Percentiles rank a stretch among this genome's conserved stretches.
Conservation (phyloP, 805 yeast species). For the Pichia manshurica region DNA sequence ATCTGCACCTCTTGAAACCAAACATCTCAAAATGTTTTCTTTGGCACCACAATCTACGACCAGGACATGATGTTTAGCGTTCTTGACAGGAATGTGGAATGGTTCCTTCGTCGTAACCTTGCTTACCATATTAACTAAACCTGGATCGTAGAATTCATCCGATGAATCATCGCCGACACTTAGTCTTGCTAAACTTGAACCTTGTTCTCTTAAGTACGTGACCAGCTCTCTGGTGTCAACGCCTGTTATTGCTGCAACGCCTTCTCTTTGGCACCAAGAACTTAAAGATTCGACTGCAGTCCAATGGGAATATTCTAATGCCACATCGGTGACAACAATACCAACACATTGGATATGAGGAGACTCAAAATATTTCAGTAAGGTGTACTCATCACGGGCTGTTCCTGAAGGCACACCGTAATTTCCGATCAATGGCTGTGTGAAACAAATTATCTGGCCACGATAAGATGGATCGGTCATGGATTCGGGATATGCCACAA, state of each 20-base stretch:
- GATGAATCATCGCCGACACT: slow-evolving; percentile 88
- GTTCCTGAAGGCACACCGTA: slow-evolving; percentile 93
- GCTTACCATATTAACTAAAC: slow-evolving; percentile 81
- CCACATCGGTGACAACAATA: slow-evolving; percentile 92
- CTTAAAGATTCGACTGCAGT: slow-evolving; percentile 95
- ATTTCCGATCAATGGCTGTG: slow-evolving; percentile 96
- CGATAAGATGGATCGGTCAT: slow-evolving; percentile 98
- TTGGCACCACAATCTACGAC: slow-evolving; percentile 97
- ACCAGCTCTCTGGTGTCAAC: slow-evolving; percentile 96
- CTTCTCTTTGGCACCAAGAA: slow-evolving; percentile 95
- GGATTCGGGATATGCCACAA: slow-evolving; percentile 98
- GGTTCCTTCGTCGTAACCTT: slow-evolving; percentile 95
- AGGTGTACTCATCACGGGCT: slow-evolving; percentile 74
- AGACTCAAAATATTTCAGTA: slow-evolving; percentile 86
- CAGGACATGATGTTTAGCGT: slow-evolving; percentile 70
- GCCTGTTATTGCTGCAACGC: slow-evolving; percentile 93
- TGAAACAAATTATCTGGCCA: slow-evolving; percentile 94
- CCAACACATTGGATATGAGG: slow-evolving; percentile 92
- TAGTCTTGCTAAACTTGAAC: slow-evolving; percentile 88
- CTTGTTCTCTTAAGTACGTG: slow-evolving; percentile 88
- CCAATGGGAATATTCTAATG: slow-evolving; percentile 97
- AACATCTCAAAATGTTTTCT: slow-evolving; percentile 91
- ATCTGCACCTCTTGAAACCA: slow-evolving; percentile 92
- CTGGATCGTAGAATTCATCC: slow-evolving; percentile 87
- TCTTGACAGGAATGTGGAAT: slow-evolving; percentile 71